A percentile compares a stretch with the other conserved stretches of the same genome.
phyloP scores from a whole-genome alignment of 1,284 basidiomycete species.

The Marasmius tenuissimus region DNA sequence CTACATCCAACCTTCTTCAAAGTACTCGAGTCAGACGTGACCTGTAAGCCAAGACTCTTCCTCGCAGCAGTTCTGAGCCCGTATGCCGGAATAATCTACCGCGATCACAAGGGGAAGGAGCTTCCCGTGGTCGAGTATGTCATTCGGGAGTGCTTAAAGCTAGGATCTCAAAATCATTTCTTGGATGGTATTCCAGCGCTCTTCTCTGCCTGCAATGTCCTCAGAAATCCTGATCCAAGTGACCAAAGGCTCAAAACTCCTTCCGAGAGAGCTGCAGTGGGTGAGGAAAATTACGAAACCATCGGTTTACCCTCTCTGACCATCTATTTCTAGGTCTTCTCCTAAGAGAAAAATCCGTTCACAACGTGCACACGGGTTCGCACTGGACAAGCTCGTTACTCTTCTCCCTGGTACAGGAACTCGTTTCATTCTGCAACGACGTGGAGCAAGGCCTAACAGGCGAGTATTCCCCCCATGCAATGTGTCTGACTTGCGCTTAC shows the following conservation, averaged over 20 bases:
- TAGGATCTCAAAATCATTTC: slow-evolving; percentile 80
- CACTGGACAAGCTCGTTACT: slow-evolving; percentile 74
- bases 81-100: slow-evolving; percentile 58
- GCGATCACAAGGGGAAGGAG: slow-evolving; percentile 62
- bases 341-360: slow-evolving; percentile 65
- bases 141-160: slow-evolving; percentile 81
- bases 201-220: slow-evolving; percentile 55
- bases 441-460: slow-evolving; percentile 46
- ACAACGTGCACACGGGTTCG: slow-evolving; percentile 61
- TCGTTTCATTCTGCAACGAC: slow-evolving; percentile 57
- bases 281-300: slow-evolving; percentile 36
- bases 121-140: slow-evolving; percentile 66
- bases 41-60: slow-evolving; percentile 63
- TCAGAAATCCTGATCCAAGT: slow-evolving; percentile 43
- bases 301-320: neutral
- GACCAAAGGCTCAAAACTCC: slow-evolving; percentile 34
- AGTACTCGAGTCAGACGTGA: slow-evolving; percentile 34
- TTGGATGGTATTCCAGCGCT: slow-evolving; percentile 73
- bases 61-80: slow-evolving; percentile 72
- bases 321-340: slow-evolving; percentile 51
- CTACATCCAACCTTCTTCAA: slow-evolving; percentile 51
- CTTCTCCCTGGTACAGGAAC: slow-evolving; percentile 74
- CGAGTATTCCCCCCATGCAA: slow-evolving; percentile 26
- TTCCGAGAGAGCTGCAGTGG: slow-evolving; percentile 58
- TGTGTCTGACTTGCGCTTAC: neutral